phyloP scores from a whole-genome alignment of 1,284 basidiomycete genomes.

The Tilletia walkeri region DNA sequence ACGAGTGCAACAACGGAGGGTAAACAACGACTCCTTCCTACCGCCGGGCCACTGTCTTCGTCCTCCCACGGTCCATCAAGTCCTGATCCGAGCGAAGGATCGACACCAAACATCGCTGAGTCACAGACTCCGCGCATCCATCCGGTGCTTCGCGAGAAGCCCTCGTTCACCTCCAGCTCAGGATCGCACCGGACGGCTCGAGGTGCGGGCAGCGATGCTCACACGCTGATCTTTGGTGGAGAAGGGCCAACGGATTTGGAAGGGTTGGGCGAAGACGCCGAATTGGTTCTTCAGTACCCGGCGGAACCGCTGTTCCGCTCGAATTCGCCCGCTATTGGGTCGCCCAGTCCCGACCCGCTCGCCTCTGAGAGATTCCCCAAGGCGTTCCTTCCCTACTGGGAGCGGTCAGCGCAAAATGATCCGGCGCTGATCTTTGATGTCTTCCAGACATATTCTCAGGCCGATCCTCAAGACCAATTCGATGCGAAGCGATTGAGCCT shows the following conservation, averaged over 20 bases:
- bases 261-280: slow-evolving; percentile 8
- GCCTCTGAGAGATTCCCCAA: background rate
- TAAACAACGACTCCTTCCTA: too few species aligned
- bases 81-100: slow-evolving; percentile 3
- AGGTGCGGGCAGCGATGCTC: slow-evolving; percentile 4
- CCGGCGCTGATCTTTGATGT: slow-evolving; percentile 11
- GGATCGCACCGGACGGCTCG: slow-evolving; percentile 14
- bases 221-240: background rate
- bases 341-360: background rate
- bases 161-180: slow-evolving; percentile 12
- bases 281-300: slow-evolving; percentile 10
- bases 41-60: background rate
- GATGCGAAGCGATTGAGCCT: slow-evolving; percentile 15
- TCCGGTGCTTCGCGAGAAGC: background rate
- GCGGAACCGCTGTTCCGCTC: slow-evolving; percentile 2
- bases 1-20: too few species aligned
- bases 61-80: background rate
- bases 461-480: background rate
- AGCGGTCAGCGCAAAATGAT: background rate
- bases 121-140: slow-evolving; percentile 6
- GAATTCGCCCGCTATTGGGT: background rate
- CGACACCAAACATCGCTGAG: background rate
- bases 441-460: slow-evolving; percentile 11
- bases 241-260: background rate
- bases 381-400: background rate